Base-by-base conservation (phyloP, 2,329 filamentous ascomycete genomes). In the Amphichorda felina region DNA sequence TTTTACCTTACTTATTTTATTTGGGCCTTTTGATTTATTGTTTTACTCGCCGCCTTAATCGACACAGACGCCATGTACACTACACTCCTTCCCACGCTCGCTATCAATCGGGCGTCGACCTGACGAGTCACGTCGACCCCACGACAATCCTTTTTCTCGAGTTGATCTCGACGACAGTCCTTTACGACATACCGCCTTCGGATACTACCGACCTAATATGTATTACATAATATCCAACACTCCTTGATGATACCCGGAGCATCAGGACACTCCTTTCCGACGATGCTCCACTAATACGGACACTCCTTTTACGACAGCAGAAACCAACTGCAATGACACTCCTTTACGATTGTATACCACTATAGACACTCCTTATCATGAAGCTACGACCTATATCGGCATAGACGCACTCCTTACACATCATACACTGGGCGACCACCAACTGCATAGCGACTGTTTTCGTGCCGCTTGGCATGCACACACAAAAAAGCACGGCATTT, bases 21-120 rank as follows among this genome's bases (percentile, higher is more conserved):
- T 35, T 35, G 8, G 13, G 19, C 17, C 25, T 26, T 25, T 38
- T 13, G 32, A 18, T 33, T 16, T 16, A 14, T 38, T 26, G 14
- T 24, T 21, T 35, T 37, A 36, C 30, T 22, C 24, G 18, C 30
- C 29, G 21, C 31, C 38, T 45, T 37, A 34, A 43, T 45, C 49
- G 50, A 52, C 48, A 47, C 53, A 49, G 46, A 50, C 50, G 51
- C 51, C 48, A 53, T 56, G 54, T 57, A 56, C 45, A 48, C 30
- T 41, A 51, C 55, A 50, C 44, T 57, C 53, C 50, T 56, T 57
- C 40, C n/a, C 38, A 55, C 53, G 43, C 49, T 57, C 52, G 55
- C 53, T 53, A 55, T 45, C 40, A 27, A 37, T 28, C 5, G 17
- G 25, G 24, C 16, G 8, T n/a, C n/a, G 13, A 29, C 26, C 15